These are phyloP conservation scores for Salvia splendens DNA, from an alignment of 257 asterid genomes.

Conservation along the genomic window DNA sequence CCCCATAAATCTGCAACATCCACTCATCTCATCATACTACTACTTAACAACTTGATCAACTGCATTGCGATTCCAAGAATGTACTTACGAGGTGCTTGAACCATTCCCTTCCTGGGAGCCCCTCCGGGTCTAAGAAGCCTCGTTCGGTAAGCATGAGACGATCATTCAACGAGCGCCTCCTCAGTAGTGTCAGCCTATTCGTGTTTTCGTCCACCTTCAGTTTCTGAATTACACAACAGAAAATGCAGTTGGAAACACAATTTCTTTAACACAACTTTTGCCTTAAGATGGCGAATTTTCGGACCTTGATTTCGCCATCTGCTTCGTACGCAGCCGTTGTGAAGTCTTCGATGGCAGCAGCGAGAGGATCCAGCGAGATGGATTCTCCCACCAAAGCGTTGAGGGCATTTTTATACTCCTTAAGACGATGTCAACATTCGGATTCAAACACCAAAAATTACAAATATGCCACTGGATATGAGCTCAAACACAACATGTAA, in stretches of 20 bases:
- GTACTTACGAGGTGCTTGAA: constrained; percentile 83
- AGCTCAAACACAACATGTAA: too few relatives aligned
- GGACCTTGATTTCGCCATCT: constrained; percentile 64
- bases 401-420: constrained; percentile 49
- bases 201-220: constrained; percentile 39
- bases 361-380: constrained; percentile 57
- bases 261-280: neutral
- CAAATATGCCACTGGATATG: too few relatives aligned
- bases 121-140: constrained; percentile 82
- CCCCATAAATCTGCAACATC: constrained; percentile 86
- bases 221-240: constrained; percentile 34
- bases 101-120: constrained; percentile 72
- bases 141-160: constrained; percentile 78
- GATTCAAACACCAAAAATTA: constrained; percentile 32
- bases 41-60: neutral
- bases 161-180: constrained; percentile 69
- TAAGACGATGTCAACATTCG: too few relatives aligned
- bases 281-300: constrained; percentile 6
- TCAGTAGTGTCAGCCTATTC: constrained; percentile 43
- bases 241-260: neutral
- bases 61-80: neutral
- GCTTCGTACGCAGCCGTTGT: constrained; percentile 52
- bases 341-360: constrained; percentile 68
- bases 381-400: constrained; percentile 49
- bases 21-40: neutral